Conservation (phyloP, 2,329 filamentous ascomycete species). For the Fusarium sarcochroum region DNA sequence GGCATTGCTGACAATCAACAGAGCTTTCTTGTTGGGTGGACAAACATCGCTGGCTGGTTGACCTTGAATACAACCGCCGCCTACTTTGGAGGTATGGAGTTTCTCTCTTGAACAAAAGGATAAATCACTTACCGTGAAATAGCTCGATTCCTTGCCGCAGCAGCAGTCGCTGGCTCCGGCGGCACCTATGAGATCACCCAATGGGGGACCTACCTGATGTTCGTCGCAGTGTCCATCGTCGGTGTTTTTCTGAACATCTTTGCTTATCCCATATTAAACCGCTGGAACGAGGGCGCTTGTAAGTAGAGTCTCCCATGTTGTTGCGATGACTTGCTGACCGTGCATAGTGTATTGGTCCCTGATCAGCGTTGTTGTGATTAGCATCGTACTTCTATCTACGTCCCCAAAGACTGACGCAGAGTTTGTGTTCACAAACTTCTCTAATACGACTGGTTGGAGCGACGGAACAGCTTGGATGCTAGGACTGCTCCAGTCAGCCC, state of each 20-base stretch:
- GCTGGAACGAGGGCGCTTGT: conserved; percentile 60
- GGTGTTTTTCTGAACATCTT: conserved; percentile 56
- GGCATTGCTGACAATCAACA: conserved; percentile 29
- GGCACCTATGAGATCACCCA: conserved; percentile 55
- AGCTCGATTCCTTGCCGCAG: conserved; percentile 61
- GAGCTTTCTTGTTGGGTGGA: conserved; percentile 62
- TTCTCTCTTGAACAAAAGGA: not conserved
- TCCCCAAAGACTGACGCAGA: conserved; percentile 56
- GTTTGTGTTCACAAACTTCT: conserved; percentile 61
- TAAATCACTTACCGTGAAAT: conserved; percentile 5
- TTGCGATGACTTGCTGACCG: not conserved
- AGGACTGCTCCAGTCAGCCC: conserved; percentile 58
- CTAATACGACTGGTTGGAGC: conserved; percentile 62
- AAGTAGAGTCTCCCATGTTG: conserved; percentile 6
- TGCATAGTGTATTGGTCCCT: conserved; percentile 58
- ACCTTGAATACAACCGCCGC: conserved; percentile 60
- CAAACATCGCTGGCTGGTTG: conserved; percentile 62
- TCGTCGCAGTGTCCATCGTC: conserved; percentile 49
- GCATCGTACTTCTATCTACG: conserved; percentile 59
- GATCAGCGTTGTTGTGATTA: conserved; percentile 58
- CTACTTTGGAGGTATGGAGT: conserved; percentile 57
- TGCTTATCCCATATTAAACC: conserved; percentile 57
- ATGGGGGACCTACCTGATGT: conserved; percentile 60
- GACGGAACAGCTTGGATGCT: conserved; percentile 64
- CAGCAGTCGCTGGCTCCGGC: conserved; percentile 56